Conservation (phyloP, 129 eudicot species). For the Flaveria ramosissima region DNA sequence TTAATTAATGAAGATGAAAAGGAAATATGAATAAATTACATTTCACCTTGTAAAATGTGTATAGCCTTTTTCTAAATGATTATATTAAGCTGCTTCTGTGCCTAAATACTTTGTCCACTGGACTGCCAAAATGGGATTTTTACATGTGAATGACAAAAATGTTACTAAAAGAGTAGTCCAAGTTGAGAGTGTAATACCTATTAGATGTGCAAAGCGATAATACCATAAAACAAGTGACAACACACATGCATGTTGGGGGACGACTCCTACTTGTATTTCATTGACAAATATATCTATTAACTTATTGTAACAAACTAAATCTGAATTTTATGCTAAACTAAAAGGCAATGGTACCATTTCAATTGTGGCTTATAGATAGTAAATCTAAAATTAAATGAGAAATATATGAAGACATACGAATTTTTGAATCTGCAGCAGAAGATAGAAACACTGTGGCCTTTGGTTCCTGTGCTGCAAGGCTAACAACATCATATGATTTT, state of each 20-base stretch:
- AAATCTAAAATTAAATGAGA: neutral
- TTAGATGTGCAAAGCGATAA: neutral
- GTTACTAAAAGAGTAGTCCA: neutral
- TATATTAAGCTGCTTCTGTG: neutral
- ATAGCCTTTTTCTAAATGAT: neutral
- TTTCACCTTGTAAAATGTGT: neutral
- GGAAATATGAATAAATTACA: neutral
- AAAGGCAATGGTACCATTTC: neutral
- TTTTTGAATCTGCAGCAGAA: constrained; percentile 58
- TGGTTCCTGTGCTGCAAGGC: constrained; percentile 53
- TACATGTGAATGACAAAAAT: neutral
- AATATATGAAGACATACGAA: constrained; percentile 41
- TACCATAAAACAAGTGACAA: neutral
- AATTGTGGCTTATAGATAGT: neutral
- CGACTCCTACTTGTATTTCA: neutral
- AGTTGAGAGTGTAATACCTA: neutral
- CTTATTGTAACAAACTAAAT: neutral
- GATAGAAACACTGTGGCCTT: constrained; percentile 65
- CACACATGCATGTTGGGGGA: neutral
- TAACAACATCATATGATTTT: constrained; percentile 63
- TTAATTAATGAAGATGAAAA: neutral
- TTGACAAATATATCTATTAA: neutral
- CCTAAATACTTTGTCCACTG: neutral
- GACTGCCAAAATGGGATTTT: neutral
- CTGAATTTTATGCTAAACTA: neutral